Base-by-base conservation (phyloP, 495 filamentous ascomycete genomes). In the Penicillium soppii region DNA sequence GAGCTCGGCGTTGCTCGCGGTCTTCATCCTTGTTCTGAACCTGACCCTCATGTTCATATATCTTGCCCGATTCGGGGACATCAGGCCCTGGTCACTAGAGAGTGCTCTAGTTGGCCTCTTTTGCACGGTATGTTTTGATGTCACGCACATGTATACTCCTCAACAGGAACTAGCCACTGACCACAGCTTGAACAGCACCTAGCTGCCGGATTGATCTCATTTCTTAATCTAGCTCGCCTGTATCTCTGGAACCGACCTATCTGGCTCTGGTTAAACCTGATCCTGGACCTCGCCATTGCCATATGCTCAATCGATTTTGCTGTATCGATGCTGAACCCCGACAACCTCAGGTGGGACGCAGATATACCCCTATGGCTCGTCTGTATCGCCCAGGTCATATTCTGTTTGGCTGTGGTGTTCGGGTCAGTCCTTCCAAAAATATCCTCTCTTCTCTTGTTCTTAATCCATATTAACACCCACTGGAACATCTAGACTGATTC, bases 221-320 rank as follows among this genome's bases (percentile, higher is more conserved):
- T 44, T 25, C 25, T 44, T 30, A 44, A 44, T 32, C 25, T 44
- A 25, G 41, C 41, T 44, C 41, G 41, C 19, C 15, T 44, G 23
- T 44, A 44, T 44, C 41, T 44, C 25, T 44, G 41, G 41, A 44
- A 44, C 25, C 41, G 41, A 17, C 41, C 41, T 44, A 44, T 44
- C 22, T 44, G 41, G 41, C 41, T 44, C 1, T 44, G 41, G 41
- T 26, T 44, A 25, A 44, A 44, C n/a, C 25, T 44, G n/a, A 32
- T 44, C 25, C 41, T 44, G 25, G 41, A 44, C 41, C 23, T 44
- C 41, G 41, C 41, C 7, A 44, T 44, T 16, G 41, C 26, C n/a
- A 5, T 44, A n/a, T 44, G 8, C 26, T 44, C 41, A 30, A 32
- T 44, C 41, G 25, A 25, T 19, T 7, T 4, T 44, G 25, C 25